Evolutionary conservation across 2,329 filamentous ascomycete species (phyloP).

Genomic region (Paracamarosporium sp.): DNA sequence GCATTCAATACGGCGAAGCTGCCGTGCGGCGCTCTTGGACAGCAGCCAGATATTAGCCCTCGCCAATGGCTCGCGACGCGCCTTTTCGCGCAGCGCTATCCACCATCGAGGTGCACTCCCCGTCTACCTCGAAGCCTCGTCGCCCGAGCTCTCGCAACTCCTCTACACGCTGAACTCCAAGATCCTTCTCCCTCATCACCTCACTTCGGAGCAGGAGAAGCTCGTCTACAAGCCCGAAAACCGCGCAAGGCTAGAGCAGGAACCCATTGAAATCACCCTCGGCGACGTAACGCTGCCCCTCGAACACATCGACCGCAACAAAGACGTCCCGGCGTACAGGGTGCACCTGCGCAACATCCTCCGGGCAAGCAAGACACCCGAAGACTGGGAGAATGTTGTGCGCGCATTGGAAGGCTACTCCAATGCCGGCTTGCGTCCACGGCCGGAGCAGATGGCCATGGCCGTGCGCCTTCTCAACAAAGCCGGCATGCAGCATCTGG

Average conservation of each 20-base stretch:
- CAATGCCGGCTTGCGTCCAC: constrained; percentile 30
- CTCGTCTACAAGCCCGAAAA: constrained; percentile 52
- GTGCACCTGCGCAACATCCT: constrained; percentile 23
- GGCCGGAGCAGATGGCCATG: constrained; percentile 18
- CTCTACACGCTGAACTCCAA: constrained; percentile 51
- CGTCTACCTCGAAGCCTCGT: constrained; percentile 49
- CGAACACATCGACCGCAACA: constrained; percentile 36
- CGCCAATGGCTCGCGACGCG: constrained; percentile 32
- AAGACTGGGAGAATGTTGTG: constrained; percentile 46
- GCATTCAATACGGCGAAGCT: constrained; percentile 39
- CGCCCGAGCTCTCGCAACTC: constrained; percentile 48
- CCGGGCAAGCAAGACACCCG: constrained; percentile 23
- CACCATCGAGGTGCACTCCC: constrained; percentile 45
- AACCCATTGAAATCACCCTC: constrained; percentile 51
- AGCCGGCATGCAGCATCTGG: constrained; percentile 31
- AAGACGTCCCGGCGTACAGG: constrained; percentile 24
- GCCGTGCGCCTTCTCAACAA: constrained; percentile 27
- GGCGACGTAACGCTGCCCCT: constrained; percentile 46
- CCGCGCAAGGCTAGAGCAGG: constrained; percentile 49
- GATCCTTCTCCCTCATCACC: constrained; percentile 53
- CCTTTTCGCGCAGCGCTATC: constrained; percentile 35
- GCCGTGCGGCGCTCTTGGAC: constrained; percentile 29
- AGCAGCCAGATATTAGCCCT: constrained; percentile 15
- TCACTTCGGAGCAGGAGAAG: constrained; percentile 48
- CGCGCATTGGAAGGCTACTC: constrained; percentile 38